These are phyloP conservation scores for Aspergillus sp. DNA, from an alignment of 2,329 filamentous ascomycete species.

Conservation along the genomic window DNA sequence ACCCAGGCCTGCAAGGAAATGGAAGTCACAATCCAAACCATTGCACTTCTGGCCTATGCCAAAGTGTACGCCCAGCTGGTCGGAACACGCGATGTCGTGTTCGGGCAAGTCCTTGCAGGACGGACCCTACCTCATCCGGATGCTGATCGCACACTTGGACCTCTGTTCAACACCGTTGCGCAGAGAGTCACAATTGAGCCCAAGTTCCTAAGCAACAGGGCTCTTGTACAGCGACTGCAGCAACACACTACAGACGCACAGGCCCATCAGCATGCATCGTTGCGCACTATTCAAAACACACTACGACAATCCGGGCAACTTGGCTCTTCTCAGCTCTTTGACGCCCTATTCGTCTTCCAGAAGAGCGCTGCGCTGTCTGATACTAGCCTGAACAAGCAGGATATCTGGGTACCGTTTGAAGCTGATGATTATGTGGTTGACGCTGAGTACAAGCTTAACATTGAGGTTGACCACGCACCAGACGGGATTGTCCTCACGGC, in stretches of 20 bases:
- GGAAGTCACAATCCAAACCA: slow-evolving; percentile 31
- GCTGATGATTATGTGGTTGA: slow-evolving; percentile 20
- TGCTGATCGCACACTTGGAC: slow-evolving; percentile 51
- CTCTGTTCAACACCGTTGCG: slow-evolving; percentile 58
- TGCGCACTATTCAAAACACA: slow-evolving; percentile 49
- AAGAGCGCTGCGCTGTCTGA: slow-evolving; percentile 26
- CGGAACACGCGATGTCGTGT: slow-evolving; percentile 34
- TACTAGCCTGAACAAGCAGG: slow-evolving; percentile 14
- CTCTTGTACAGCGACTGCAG: slow-evolving; percentile 45
- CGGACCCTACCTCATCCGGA: slow-evolving; percentile 48
- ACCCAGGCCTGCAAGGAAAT: slow-evolving; percentile 25
- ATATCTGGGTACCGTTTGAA: slow-evolving; percentile 26
- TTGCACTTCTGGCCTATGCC: slow-evolving; percentile 29
- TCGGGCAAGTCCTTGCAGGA: slow-evolving; percentile 55
- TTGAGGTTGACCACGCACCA: slow-evolving; percentile 29
- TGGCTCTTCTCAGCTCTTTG: slow-evolving; percentile 41
- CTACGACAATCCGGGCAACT: slow-evolving; percentile 39
- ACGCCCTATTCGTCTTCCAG: slow-evolving; percentile 56
- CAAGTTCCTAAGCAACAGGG: slow-evolving; percentile 38
- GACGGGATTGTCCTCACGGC: slow-evolving; percentile 22
- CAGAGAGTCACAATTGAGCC: slow-evolving; percentile 37
- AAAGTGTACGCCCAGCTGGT: slow-evolving; percentile 31
- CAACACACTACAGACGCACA: slow-evolving; percentile 46
- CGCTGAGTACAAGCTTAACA: slow-evolving; percentile 31
- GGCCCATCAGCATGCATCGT: slow-evolving; percentile 52